Evolutionary conservation across 1,284 basidiomycete species (phyloP).

Genomic region (Sanghuangporus sanghuang): DNA sequence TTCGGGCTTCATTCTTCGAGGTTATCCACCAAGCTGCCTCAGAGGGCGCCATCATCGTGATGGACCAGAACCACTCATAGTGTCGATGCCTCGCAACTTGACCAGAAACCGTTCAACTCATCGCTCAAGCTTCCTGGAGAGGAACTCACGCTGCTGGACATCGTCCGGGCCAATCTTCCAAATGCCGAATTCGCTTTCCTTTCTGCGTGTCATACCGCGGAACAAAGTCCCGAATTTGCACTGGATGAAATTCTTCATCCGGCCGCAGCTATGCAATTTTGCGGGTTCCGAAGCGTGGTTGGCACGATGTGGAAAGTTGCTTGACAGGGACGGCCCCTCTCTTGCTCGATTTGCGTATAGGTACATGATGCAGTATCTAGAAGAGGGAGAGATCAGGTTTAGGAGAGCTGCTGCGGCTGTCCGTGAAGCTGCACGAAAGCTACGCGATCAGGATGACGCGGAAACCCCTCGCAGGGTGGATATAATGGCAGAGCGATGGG

Average conservation of each 20-base stretch:
- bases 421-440: not conserved
- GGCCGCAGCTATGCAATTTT: constrained; percentile 30
- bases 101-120: not conserved
- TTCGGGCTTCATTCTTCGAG: too few species aligned
- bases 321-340: constrained; percentile 22
- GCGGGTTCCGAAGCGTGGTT: constrained; percentile 32
- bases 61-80: too few species aligned
- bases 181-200: constrained; percentile 34
- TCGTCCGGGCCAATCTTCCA: constrained; percentile 24
- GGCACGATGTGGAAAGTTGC: constrained; percentile 35
- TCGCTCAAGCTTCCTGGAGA: not conserved
- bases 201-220: constrained; percentile 27
- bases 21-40: too few species aligned
- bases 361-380: not conserved
- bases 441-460: not conserved
- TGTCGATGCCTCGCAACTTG: not conserved
- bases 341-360: not conserved
- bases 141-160: constrained; percentile 22
- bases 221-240: not conserved
- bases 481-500: not conserved
- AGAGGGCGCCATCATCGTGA: too few species aligned
- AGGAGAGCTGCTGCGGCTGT: not conserved
- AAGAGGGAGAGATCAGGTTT: not conserved
- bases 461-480: not conserved
- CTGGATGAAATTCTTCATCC: constrained; percentile 33